These are phyloP conservation scores for Calonectria montana DNA, from an alignment of 2,329 filamentous ascomycete genomes.

Conservation along the genomic window DNA sequence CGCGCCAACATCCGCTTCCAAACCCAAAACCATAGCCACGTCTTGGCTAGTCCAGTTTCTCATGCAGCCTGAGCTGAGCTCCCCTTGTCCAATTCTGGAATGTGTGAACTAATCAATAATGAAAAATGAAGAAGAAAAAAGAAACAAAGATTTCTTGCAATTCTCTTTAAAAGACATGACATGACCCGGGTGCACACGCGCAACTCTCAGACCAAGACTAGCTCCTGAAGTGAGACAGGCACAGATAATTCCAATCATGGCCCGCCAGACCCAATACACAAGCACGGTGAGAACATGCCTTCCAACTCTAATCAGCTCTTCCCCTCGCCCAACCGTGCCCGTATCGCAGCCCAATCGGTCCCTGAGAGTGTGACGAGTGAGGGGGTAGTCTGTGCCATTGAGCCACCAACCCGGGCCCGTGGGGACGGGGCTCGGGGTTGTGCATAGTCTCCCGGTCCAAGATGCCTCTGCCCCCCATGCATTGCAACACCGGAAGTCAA, in stretches of 20 bases:
- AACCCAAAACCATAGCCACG: not conserved
- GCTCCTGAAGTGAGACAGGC: not conserved
- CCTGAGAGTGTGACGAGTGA: not conserved
- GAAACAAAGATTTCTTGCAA: not conserved
- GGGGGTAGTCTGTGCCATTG: not conserved
- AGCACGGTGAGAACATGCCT: not conserved
- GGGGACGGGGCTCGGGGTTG: not conserved
- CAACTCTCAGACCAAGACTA: not conserved
- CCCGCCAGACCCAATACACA: not conserved
- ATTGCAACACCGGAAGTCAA: not conserved
- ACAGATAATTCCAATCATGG: not conserved
- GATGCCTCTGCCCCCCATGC: not conserved
- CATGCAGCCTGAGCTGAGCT: too few relatives aligned
- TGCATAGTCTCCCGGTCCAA: not conserved
- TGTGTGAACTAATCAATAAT: too few relatives aligned
- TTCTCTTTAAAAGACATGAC: not conserved
- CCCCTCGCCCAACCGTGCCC: not conserved
- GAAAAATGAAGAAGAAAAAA: too few relatives aligned
- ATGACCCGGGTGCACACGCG: not conserved
- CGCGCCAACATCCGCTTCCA: not conserved
- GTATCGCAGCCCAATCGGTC: not conserved
- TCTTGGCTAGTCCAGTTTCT: not conserved
- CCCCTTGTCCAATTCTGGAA: not conserved
- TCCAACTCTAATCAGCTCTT: slow-evolving; percentile 1
- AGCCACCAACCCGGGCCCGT: not conserved